Percentiles rank a stretch among this genome's conserved stretches.
phyloP scores from a whole-genome alignment of 2,329 filamentous ascomycete genomes.

The Samsoniella hepiali region DNA sequence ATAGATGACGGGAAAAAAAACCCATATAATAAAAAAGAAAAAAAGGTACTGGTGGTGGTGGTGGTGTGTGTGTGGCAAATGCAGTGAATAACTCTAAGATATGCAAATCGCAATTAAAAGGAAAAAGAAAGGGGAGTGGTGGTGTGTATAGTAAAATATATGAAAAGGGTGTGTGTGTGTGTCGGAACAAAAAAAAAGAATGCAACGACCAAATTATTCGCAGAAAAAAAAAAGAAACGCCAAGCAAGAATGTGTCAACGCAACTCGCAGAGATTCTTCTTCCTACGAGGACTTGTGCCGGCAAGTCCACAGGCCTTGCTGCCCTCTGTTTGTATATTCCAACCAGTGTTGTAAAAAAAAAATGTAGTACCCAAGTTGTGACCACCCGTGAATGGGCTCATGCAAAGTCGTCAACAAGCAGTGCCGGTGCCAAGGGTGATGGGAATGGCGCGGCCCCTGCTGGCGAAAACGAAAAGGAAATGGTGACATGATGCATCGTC shows the following conservation, averaged over 20 bases:
- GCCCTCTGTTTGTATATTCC: constrained; percentile 11
- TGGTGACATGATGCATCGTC: constrained; percentile 28
- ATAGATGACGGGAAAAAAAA: constrained; percentile 2
- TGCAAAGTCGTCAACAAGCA: constrained; percentile 46
- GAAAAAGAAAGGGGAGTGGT: neutral
- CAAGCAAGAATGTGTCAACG: neutral
- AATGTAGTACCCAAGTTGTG: constrained; percentile 19
- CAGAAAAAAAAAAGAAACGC: constrained; percentile 4
- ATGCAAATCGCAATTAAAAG: constrained; percentile 8
- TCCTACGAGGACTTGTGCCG: constrained; percentile 1
- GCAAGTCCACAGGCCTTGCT: constrained; percentile 8
- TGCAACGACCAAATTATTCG: neutral
- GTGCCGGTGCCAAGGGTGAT: constrained; percentile 10
- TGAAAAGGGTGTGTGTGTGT: neutral
- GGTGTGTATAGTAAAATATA: neutral
- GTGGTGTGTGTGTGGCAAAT: neutral
- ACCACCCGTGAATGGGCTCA: constrained; percentile 45
- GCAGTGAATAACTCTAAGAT: constrained; percentile 10
- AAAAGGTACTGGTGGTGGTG: neutral
- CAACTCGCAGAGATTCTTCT: neutral
- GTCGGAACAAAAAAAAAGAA: neutral
- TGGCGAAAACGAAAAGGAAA: constrained; percentile 12
- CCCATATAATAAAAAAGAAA: neutral
- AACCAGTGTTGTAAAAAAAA: neutral
- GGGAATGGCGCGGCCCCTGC: neutral